Evolutionary conservation across 2,329 filamentous ascomycete species (phyloP).

Genomic region (Pochonia chlamydosporia): DNA sequence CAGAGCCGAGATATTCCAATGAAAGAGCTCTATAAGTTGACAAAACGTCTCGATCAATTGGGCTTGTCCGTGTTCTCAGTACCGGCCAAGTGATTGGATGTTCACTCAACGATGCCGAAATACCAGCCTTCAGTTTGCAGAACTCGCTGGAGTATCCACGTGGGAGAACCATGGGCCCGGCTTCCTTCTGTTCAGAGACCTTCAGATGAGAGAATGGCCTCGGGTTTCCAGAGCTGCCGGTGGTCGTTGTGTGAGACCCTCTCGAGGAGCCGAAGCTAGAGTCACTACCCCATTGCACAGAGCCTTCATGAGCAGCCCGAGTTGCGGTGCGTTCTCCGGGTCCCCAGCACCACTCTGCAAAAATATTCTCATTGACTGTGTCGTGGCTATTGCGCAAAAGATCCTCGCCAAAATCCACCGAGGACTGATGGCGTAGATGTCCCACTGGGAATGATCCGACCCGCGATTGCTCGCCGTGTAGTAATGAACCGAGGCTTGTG

Average conservation of each 20-base stretch:
- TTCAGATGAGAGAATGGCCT: background rate
- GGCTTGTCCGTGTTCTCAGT: background rate
- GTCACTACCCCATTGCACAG: background rate
- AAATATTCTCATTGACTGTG: conserved; percentile 2
- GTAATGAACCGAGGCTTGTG: too few species aligned
- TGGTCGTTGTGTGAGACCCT: background rate
- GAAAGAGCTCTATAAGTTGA: background rate
- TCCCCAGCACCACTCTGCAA: conserved; percentile 5
- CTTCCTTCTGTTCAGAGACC: background rate
- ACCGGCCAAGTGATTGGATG: background rate
- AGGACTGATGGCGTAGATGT: background rate
- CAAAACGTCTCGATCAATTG: background rate
- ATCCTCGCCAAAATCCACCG: conserved; percentile 3
- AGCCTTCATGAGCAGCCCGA: background rate
- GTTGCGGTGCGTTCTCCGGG: background rate
- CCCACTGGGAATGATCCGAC: background rate
- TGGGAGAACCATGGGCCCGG: too few species aligned
- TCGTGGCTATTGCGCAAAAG: conserved; percentile 2
- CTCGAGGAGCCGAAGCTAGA: background rate
- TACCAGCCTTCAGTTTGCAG: background rate
- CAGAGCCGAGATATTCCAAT: background rate
- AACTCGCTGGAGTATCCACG: background rate
- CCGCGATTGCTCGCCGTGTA: background rate
- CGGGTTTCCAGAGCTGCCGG: background rate
- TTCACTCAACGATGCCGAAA: background rate